phyloP scores from a whole-genome alignment of 1,139 yeast genomes.

The Yamadazyma triangularis region DNA sequence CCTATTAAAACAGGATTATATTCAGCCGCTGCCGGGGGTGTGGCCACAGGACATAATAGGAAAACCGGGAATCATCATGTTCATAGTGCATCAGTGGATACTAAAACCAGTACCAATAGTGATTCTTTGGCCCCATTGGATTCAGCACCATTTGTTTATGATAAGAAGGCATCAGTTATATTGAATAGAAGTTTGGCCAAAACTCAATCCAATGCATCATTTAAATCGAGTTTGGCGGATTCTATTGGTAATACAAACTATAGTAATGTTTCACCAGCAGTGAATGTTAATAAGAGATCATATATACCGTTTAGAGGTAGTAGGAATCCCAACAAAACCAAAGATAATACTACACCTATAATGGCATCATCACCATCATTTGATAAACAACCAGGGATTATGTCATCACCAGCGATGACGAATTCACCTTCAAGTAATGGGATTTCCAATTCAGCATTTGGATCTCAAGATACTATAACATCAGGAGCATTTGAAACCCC shows the following conservation, averaged over 20 bases:
- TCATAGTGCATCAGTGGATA: constrained; percentile 50
- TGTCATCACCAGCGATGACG: constrained; percentile 5
- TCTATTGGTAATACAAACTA: constrained; percentile 33
- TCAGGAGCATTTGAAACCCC: constrained; percentile 5
- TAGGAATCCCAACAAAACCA: constrained; percentile 15
- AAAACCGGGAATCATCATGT: constrained; percentile 22
- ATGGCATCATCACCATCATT: constrained; percentile 20
- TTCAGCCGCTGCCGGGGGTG: constrained; percentile 2
- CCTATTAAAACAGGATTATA: constrained; percentile 6
- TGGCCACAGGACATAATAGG: too few species aligned
- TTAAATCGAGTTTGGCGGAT: constrained; percentile 69
- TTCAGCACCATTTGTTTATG: constrained; percentile 75
- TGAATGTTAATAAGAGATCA: constrained; percentile 28
- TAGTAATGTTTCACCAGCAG: constrained; percentile 14
- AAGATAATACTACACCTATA: constrained; percentile 17
- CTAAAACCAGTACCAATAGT: constrained; percentile 28
- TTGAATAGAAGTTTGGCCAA: constrained; percentile 71
- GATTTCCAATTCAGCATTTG: constrained; percentile 3
- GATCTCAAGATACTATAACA: constrained; percentile 5
- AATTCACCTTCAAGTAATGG: not conserved
- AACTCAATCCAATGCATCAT: constrained; percentile 71
- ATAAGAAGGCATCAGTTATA: constrained; percentile 72
- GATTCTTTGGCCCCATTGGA: constrained; percentile 51
- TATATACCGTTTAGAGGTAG: constrained; percentile 44
- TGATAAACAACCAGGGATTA: constrained; percentile 12